phyloP scores from a whole-genome alignment of 768 basidiomycete species.

The Psilocybe sp. region DNA sequence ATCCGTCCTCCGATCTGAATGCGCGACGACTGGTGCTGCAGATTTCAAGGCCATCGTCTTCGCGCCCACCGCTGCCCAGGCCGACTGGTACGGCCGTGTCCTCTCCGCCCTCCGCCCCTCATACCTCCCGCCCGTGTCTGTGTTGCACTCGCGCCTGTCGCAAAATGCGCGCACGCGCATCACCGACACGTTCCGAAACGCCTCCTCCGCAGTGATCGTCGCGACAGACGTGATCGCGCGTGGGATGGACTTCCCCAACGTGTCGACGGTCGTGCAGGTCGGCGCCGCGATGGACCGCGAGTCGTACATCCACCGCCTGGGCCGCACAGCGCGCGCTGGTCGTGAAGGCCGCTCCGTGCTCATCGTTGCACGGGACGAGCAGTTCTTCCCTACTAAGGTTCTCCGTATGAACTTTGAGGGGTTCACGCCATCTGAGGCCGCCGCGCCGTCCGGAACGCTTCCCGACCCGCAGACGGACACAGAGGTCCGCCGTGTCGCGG shows the following conservation, averaged over 20 bases:
- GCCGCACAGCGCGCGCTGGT: constrained; percentile 76
- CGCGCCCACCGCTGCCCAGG: constrained; percentile 65
- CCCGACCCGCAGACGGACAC: constrained; percentile 10
- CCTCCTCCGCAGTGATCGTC: constrained; percentile 37
- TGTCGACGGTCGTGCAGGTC: constrained; percentile 59
- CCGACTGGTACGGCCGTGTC: constrained; percentile 36
- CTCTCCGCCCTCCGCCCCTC: constrained; percentile 15
- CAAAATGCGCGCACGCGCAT: constrained; percentile 43
- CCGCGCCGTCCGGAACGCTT: constrained; percentile 14
- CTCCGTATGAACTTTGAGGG: constrained; percentile 38
- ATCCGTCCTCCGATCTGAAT: constrained; percentile 2
- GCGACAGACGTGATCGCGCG: constrained; percentile 61
- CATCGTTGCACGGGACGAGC: constrained; percentile 50
- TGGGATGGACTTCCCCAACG: constrained; percentile 63
- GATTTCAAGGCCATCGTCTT: constrained; percentile 54
- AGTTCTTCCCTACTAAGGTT: constrained; percentile 38
- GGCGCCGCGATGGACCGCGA: constrained; percentile 69
- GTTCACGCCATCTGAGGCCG: constrained; percentile 29
- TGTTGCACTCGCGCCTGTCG: constrained; percentile 57
- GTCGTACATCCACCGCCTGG: constrained; percentile 79
- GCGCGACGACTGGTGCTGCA: constrained; percentile 15
- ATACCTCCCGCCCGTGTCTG: constrained; percentile 37
- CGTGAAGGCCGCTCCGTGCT: constrained; percentile 57
- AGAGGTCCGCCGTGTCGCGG: constrained; percentile 24
- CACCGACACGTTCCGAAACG: constrained; percentile 4